Base-by-base conservation (phyloP, 164 flowering plant genomes). In the Aristolochia californica region DNA sequence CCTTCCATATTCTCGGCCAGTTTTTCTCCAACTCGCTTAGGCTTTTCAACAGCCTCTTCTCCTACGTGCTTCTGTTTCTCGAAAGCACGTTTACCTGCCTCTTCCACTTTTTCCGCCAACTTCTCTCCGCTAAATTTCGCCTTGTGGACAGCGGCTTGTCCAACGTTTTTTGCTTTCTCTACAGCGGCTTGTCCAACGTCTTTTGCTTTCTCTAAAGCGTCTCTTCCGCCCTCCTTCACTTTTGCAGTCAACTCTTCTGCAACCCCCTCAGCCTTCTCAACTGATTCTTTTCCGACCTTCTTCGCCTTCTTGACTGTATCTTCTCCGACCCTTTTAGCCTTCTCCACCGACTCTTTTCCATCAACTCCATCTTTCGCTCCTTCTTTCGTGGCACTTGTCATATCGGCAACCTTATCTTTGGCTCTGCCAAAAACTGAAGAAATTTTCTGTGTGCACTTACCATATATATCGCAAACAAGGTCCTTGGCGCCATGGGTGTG, bases 381-480 rank as follows among this genome's bases (percentile, higher is more conserved):
- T 15, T 50, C 56, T 3, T 34, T 12, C 40, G 40, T 34, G 7
- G 40, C 7, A 34, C 40, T 2, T 9, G 10, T 34, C 40, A 12
- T 34, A 34, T 65, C 78, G 0, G 58, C 13, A 0, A 34, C 71
- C 34, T 50, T 66, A 22, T 74, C 83, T 55, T 72, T 72, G 2
- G 75, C 76, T 44, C 53, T 68, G 2, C 62, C 70, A 2, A 79
- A 24, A 0, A 62, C 66, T 1, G 66, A 66, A 0, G 79, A 74
- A 0, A 83, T 56, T 70, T 60, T 80, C 21, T 77, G 74, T 68
- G 65, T 82, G 66, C 97, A 83, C 45, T 68, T 74, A 0, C 89
- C 95, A 20, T 63, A 68, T 0, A 84, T 83, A 56, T 84, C 88
- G 48, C 91, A 85, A 0, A 81, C 70, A 5, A 75, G 66, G 70